Percentiles rank a stretch among this genome's conserved stretches.
phyloP scores from a whole-genome alignment of 2,329 filamentous ascomycete genomes.

The Orbilia brochopaga region DNA sequence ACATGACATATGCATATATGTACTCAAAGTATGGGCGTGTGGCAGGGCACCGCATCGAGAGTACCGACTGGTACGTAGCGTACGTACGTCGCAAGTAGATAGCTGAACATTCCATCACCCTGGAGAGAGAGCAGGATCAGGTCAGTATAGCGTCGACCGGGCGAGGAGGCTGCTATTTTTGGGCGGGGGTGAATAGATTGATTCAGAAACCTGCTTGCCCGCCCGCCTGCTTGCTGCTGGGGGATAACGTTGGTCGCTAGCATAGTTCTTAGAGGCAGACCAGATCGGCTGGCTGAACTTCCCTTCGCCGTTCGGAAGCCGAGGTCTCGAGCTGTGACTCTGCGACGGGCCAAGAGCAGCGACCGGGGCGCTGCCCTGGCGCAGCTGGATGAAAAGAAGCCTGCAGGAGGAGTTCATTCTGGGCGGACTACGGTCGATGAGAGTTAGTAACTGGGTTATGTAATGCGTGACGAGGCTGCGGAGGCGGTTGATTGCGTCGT shows the following conservation, averaged over 20 bases:
- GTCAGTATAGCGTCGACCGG: neutral
- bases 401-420: neutral
- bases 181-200: neutral
- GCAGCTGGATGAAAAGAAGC: slow-evolving; percentile 4
- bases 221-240: neutral
- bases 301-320: slow-evolving; percentile 35
- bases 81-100: too few relatives aligned
- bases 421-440: neutral
- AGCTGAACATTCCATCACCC: too few relatives aligned
- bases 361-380: neutral
- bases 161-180: neutral
- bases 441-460: slow-evolving; percentile 24
- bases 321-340: slow-evolving; percentile 8
- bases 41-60: too few relatives aligned
- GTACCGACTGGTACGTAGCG: too few relatives aligned
- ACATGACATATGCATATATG: neutral
- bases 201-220: slow-evolving; percentile 3
- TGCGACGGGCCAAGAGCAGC: neutral
- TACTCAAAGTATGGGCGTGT: neutral
- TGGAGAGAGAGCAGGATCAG: too few relatives aligned
- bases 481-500: slow-evolving; percentile 5
- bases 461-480: slow-evolving; percentile 37
- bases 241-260: too few relatives aligned
- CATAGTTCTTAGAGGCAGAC: too few relatives aligned
- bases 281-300: neutral